These are phyloP conservation scores for Zostera marina DNA, from an alignment of 116 monocot genomes.

Conservation along the genomic window DNA sequence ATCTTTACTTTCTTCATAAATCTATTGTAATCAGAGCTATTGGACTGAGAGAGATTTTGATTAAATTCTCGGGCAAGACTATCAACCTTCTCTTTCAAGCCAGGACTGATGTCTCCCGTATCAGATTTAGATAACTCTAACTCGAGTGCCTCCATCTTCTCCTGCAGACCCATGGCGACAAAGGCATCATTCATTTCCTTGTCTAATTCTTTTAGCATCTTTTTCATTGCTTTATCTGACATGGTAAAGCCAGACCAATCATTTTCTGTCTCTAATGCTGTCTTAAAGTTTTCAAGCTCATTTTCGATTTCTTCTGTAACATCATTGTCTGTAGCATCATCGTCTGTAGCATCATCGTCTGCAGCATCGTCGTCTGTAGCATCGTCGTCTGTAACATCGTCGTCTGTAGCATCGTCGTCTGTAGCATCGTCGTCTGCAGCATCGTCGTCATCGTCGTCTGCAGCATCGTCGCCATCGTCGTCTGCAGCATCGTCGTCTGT, in stretches of 20 bases:
- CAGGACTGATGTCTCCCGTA: slow-evolving; percentile 16
- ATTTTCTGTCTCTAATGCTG: slow-evolving; percentile 22
- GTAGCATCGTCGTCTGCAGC: too few relatives aligned
- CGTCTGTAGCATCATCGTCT: too few relatives aligned
- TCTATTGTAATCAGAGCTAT: slow-evolving; percentile 17
- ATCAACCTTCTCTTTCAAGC: slow-evolving; percentile 30
- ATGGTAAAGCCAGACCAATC: slow-evolving; percentile 10
- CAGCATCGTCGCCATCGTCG: too few relatives aligned
- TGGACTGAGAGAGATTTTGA: slow-evolving; percentile 21
- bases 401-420: too few relatives aligned
- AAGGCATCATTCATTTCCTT: slow-evolving; percentile 53
- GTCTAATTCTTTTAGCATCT: slow-evolving; percentile 34
- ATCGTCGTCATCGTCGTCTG: too few relatives aligned
- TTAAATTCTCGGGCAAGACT: slow-evolving; percentile 49
- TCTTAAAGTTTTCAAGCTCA: slow-evolving; percentile 36
- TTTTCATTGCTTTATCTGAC: slow-evolving; percentile 31
- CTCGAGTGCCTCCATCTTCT: slow-evolving; percentile 45
- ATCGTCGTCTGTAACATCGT: too few relatives aligned
- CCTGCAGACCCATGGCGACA: slow-evolving; percentile 46
- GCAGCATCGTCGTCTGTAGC: too few relatives aligned
- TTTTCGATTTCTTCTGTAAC: slow-evolving; percentile 33
- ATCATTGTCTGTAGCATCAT: too few relatives aligned
- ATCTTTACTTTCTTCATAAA: slow-evolving; percentile 51
- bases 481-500: too few relatives aligned
- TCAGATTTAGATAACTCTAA: slow-evolving; percentile 44